Evolutionary conservation across 768 basidiomycete species (phyloP), one percentile per base, ranked within the genome.

Genomic region (Phlebiopsis gigantea): DNA sequence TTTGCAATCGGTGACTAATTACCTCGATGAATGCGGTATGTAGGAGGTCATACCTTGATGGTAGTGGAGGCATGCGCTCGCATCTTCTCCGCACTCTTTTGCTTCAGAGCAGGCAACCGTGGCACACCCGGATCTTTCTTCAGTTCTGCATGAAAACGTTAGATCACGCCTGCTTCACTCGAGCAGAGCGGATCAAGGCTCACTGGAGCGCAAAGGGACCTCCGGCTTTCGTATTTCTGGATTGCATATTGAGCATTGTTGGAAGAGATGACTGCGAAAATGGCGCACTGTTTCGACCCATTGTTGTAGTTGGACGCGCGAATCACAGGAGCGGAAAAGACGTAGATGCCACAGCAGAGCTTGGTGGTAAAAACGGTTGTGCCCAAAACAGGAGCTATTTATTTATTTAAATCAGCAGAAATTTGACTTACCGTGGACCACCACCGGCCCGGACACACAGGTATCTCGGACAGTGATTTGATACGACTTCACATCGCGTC

Each of bases 101-200:
- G 72, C 73, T 90, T 90, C 47, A 89, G 73, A 71, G 83, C 77
- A 15, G 90, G 87, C 1, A 96, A 79, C 65, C 88, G 84, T 5
- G 93, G 93, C 1, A 97, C 75, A 17, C 93, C 94, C 31, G 90
- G 88, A 68, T 96, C 93, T 67, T 91, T 94, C 72, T 89, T 93
- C 41, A 93, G 73, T 66, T 88, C 91, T 93, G 57, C 4, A 12
- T 19, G 15, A 30, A 8, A 24, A 31, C 21, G 14, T 51, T 21
- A 39, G 39, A 4, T 31, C 15, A 10, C 29, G n/a, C n/a, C n/a
- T n/a, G n/a, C n/a, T n/a, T n/a, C n/a, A n/a, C 19, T 52, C 25
- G 31, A 19, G 14, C 19, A 17, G 25, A 48, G 17, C 25, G 48
- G 54, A 43, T 19, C n/a, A 12, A 14, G 15, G 42, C 53, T 44